A percentile compares a stretch with the other conserved stretches of the same genome.
phyloP scores from a whole-genome alignment of 2,329 filamentous ascomycete genomes.

The Fonsecaea pugnacius region DNA sequence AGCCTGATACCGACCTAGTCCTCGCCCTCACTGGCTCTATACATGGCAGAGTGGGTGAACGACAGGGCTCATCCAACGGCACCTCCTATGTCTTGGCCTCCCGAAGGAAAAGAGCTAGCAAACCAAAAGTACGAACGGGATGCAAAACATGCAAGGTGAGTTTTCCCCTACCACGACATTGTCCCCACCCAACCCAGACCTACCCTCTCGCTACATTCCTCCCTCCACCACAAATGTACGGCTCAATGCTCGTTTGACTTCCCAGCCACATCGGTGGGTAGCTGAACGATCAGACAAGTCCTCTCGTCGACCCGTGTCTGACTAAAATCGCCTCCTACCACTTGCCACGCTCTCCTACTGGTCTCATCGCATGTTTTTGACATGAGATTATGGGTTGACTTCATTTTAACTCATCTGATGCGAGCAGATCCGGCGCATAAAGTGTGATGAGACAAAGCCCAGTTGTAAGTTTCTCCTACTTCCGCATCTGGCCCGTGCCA shows the following conservation, averaged over 20 bases:
- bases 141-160: constrained; percentile 38
- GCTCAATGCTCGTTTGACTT: constrained; percentile 15
- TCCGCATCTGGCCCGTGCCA: constrained; percentile 11
- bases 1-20: constrained; percentile 12
- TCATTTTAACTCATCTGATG: no score
- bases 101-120: constrained; percentile 33
- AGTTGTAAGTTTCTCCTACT: constrained; percentile 39
- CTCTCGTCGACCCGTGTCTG: constrained; percentile 19
- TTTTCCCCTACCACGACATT: not conserved
- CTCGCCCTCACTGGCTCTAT: constrained; percentile 8
- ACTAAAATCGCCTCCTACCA: constrained; percentile 13
- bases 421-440: constrained; percentile 45
- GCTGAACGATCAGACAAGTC: constrained; percentile 21
- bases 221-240: constrained; percentile 5
- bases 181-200: constrained; percentile 3
- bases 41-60: not conserved
- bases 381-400: not conserved
- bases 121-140: constrained; percentile 38
- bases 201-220: constrained; percentile 10
- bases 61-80: constrained; percentile 5
- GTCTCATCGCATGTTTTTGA: constrained; percentile 11
- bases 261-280: constrained; percentile 18
- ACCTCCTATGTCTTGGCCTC: constrained; percentile 19
- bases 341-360: constrained; percentile 16
- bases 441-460: constrained; percentile 52